A percentile compares a stretch with the other conserved stretches of the same genome.
Evolutionary conservation across 129 eudicot species (phyloP).

Genomic region (Logfia minima): DNA sequence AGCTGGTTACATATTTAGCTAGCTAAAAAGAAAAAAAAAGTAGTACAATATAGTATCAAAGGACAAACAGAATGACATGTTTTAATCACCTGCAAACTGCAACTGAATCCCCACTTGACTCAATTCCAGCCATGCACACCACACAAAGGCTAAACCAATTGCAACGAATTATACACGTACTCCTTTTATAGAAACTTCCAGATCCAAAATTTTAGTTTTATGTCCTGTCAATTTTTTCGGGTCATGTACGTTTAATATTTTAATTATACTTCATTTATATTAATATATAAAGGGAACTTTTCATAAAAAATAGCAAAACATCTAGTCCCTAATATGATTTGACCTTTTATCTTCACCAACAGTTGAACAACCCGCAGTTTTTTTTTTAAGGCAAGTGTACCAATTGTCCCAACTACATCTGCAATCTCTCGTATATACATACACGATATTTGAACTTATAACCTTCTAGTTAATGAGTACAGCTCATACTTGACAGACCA

Average conservation of each 20-base stretch:
- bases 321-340: too few relatives aligned
- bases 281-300: neutral
- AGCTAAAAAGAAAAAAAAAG: neutral
- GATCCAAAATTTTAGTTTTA: constrained; percentile 7
- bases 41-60: neutral
- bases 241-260: neutral
- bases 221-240: neutral
- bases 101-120: constrained; percentile 28
- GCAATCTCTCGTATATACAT: too few relatives aligned
- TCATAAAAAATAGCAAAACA: too few relatives aligned
- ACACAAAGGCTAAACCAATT: constrained; percentile 6
- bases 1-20: neutral
- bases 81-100: constrained; percentile 20
- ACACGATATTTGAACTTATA: too few relatives aligned
- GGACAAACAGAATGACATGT: constrained; percentile 25
- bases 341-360: too few relatives aligned
- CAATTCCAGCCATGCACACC: constrained; percentile 29
- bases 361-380: too few relatives aligned
- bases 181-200: neutral
- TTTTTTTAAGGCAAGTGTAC: too few relatives aligned
- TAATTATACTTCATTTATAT: neutral
- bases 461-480: too few relatives aligned
- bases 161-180: neutral
- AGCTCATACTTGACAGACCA: too few relatives aligned
- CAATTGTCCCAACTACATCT: too few relatives aligned